A percentile compares a stretch with the other conserved stretches of the same genome.
Evolutionary conservation across 1,139 yeast genomes (phyloP).

Genomic region (Wickerhamomyces sp.): DNA sequence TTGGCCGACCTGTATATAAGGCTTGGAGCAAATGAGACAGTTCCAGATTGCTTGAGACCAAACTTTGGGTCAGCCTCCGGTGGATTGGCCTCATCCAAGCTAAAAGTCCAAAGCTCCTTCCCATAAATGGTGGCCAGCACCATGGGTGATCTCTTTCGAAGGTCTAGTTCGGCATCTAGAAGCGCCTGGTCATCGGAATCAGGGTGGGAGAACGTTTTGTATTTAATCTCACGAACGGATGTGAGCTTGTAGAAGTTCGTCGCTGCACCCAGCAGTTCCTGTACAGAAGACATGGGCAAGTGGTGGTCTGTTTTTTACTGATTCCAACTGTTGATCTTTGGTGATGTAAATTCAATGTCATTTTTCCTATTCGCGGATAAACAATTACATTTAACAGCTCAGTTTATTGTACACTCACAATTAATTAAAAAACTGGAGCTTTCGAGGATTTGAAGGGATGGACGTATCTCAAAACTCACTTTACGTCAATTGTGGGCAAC

Average conservation of each 20-base stretch:
- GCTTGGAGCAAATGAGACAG: conserved; percentile 29
- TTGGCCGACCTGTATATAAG: conserved; percentile 25
- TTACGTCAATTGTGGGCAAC: conserved; percentile 6
- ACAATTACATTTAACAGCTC: too few species aligned
- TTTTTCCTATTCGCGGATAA: too few species aligned
- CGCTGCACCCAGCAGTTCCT: conserved; percentile 15
- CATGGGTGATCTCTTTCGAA: conserved; percentile 48
- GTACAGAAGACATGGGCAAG: conserved; percentile 10
- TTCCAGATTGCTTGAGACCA: conserved; percentile 33
- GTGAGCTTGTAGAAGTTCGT: conserved; percentile 21
- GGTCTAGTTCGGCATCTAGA: conserved; percentile 54
- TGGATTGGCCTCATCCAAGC: conserved; percentile 33
- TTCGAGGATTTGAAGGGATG: too few species aligned
- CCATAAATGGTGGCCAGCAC: conserved; percentile 55
- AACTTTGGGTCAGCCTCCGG: conserved; percentile 28
- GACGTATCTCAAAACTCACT: conserved; percentile 6
- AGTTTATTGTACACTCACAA: too few species aligned
- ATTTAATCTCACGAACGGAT: conserved; percentile 15
- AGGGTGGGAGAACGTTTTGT: conserved; percentile 11
- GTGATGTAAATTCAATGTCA: too few species aligned
- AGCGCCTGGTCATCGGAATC: conserved; percentile 36
- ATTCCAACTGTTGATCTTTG: too few species aligned
- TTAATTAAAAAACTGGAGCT: too few species aligned
- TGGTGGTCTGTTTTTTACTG: too few species aligned
- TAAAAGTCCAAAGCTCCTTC: conserved; percentile 59